Percentiles rank a stretch among this genome's conserved stretches.
phyloP scores from a whole-genome alignment of 306 rosid genomes.

The Rosa chinensis region DNA sequence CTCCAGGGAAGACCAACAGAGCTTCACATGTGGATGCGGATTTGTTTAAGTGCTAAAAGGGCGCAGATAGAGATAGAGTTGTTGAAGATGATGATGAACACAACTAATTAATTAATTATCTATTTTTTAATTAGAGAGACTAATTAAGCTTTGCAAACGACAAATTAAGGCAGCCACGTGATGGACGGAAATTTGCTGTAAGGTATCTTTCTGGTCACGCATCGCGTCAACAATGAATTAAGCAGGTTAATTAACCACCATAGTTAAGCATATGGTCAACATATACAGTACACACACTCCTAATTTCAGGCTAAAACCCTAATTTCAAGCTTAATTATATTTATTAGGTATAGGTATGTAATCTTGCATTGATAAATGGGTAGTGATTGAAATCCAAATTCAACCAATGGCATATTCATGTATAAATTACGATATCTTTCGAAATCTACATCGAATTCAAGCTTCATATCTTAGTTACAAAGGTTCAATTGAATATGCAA shows the following conservation, averaged over 20 bases:
- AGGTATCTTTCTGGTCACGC: conserved; percentile 38
- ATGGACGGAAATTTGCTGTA: conserved; percentile 28
- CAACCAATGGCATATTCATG: background rate
- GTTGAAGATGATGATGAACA: conserved; percentile 10
- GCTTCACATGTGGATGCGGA: conserved; percentile 29
- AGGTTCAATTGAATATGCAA: background rate
- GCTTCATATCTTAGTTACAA: background rate
- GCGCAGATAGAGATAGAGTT: conserved; percentile 2
- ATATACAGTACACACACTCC: background rate
- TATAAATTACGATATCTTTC: background rate
- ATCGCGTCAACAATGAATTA: background rate
- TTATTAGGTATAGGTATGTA: background rate
- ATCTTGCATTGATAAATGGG: too few relatives aligned
- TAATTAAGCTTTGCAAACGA: conserved; percentile 30
- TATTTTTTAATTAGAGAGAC: background rate
- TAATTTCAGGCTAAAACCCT: conserved; percentile 10
- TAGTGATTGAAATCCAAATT: too few relatives aligned
- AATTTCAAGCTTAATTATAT: background rate
- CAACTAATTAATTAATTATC: background rate
- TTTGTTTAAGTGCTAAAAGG: conserved; percentile 15
- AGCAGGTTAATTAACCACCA: background rate
- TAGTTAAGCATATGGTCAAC: conserved; percentile 4
- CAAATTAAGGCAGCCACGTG: conserved; percentile 41
- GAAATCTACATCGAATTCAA: background rate
- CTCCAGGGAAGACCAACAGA: conserved; percentile 30